Evolutionary conservation across 495 filamentous ascomycete genomes (phyloP), one percentile per base, ranked within the genome.

Genomic region (Daldinia decipiens): DNA sequence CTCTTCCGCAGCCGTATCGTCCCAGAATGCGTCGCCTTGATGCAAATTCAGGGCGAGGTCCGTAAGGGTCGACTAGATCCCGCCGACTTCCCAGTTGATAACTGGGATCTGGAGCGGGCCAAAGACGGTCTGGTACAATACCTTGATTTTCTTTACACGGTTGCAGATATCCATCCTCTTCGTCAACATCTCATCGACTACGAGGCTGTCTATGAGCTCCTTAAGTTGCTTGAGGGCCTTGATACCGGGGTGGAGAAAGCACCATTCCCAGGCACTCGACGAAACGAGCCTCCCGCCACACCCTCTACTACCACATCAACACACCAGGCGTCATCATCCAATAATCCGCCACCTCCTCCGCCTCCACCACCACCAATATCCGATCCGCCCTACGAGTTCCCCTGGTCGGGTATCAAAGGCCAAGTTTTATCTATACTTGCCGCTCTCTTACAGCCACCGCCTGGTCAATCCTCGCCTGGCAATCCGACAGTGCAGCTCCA

Each of bases 101-200:
- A 94, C 32, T 98, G 94, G 94, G 94, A 98, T 74, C 95, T 98
- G 90, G 94, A 98, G 76, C 88, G 94, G 17, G 93, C 86, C 21
- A 85, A 85, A 61, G 86, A 98, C 73, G 94, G 94, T 15, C 88
- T 97, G 12, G 93, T 93, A 58, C 93, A 97, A 76, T 97, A 94
- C 78, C 86, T 98, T 6, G 93, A 98, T 68, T 95, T 97, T 77
- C 91, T 98, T 61, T 92, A 92, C n/a, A 93, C 96, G 2, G 85
- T 97, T 19, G 93, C 92, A 21, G 93, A 97, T 68, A 90, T 85
- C 12, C 73, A 78, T 4, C 80, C 83, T 59, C 83, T 83, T 45
- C 79, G 86, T 0, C 76, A 77, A n/a, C 88, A 95, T 29, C 86
- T 98, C 11, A 90, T 94, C 39, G 89, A 95, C 63, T 98, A 94